These are phyloP conservation scores for Melaleuca alternifolia DNA, from an alignment of 345 rosid species.

Conservation along the genomic window DNA sequence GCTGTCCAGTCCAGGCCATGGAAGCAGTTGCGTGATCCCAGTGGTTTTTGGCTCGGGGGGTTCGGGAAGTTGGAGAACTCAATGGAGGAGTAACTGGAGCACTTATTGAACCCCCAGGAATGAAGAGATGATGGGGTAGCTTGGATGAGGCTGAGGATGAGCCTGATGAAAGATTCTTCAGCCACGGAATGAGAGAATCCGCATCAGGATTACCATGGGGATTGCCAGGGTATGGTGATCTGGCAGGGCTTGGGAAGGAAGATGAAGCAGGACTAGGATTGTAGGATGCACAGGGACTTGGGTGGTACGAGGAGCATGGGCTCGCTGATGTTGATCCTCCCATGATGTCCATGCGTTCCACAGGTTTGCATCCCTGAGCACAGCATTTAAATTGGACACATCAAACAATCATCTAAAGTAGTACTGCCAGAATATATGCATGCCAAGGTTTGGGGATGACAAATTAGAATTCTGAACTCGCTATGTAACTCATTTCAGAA, in stretches of 20 bases:
- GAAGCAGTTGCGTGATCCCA: conserved; percentile 47
- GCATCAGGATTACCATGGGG: conserved; percentile 53
- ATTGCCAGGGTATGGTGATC: conserved; percentile 29
- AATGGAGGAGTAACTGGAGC: conserved; percentile 98
- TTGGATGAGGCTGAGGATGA: conserved; percentile 64
- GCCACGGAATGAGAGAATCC: conserved; percentile 93
- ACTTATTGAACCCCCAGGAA: conserved; percentile 75
- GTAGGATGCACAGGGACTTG: conserved; percentile 82
- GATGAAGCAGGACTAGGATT: conserved; percentile 81
- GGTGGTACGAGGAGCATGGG: conserved; percentile 91
- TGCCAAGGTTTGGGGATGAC: neutral
- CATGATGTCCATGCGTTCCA: conserved; percentile 64
- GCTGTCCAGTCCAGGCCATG: conserved; percentile 46
- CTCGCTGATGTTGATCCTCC: conserved; percentile 91
- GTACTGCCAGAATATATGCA: neutral
- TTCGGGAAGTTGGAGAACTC: conserved; percentile 59
- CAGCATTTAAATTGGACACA: neutral
- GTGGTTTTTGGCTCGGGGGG: conserved; percentile 43
- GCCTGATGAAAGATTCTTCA: conserved; percentile 68
- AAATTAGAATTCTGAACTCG: neutral
- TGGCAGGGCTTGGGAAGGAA: conserved; percentile 42
- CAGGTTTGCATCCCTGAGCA: conserved; percentile 81
- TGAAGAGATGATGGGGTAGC: conserved; percentile 40
- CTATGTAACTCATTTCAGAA: neutral
- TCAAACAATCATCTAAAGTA: neutral